phyloP scores from a whole-genome alignment of 352 stramenopile species.

The Phytophthora pini region DNA sequence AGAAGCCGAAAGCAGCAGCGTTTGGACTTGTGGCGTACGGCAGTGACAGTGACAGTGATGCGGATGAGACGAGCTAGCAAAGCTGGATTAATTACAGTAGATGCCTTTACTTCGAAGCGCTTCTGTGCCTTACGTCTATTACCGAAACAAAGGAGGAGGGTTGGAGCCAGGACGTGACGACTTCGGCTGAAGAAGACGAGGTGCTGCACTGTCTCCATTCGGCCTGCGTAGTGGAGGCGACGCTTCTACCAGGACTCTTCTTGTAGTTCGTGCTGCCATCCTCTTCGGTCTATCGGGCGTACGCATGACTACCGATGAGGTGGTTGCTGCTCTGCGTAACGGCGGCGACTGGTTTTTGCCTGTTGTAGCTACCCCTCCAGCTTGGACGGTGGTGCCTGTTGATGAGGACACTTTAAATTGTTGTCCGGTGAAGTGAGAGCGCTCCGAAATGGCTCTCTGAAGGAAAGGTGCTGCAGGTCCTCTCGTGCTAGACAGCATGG shows the following conservation, averaged over 20 bases:
- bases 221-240: slow-evolving; percentile 76
- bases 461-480: slow-evolving; percentile 11
- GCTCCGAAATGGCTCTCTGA: slow-evolving; percentile 22
- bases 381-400: slow-evolving; percentile 2
- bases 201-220: slow-evolving; percentile 21
- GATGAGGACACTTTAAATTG: slow-evolving; percentile 15
- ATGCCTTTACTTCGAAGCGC: too few relatives aligned
- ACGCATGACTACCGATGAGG: slow-evolving; percentile 66
- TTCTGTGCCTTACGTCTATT: too few relatives aligned
- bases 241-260: slow-evolving; percentile 70
- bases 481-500: slow-evolving; percentile 9
- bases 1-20: slow-evolving; percentile 19
- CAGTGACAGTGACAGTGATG: slow-evolving; percentile 70
- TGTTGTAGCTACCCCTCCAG: neutral
- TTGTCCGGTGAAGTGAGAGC: slow-evolving; percentile 7
- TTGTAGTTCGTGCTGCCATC: slow-evolving; percentile 40
- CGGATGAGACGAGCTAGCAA: slow-evolving; percentile 16
- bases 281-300: slow-evolving; percentile 81
- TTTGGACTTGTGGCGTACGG: slow-evolving; percentile 62
- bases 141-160: slow-evolving; percentile 37
- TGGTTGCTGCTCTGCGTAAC: slow-evolving; percentile 17
- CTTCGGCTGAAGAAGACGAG: slow-evolving; percentile 37
- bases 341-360: slow-evolving; percentile 15
- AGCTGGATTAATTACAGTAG: too few relatives aligned
- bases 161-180: slow-evolving; percentile 19